Percentiles rank a stretch among this genome's conserved stretches.
Evolutionary conservation across 2,329 filamentous ascomycete species (phyloP).

Genomic region (Colletotrichum abscissum): DNA sequence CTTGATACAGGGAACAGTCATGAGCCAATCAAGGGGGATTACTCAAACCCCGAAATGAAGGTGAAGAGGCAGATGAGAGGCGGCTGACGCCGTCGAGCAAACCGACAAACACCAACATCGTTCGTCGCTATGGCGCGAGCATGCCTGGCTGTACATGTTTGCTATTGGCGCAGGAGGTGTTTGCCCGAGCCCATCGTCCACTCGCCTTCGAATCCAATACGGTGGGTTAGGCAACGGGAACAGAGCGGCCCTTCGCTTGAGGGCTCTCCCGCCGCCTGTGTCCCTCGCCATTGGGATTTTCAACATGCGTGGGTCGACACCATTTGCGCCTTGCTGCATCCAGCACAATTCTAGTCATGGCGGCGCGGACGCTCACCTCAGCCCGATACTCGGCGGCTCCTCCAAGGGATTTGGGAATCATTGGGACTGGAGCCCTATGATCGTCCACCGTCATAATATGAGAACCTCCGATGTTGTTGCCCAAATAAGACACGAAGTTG

Average conservation of each 20-base stretch:
- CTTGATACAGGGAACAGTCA: not conserved
- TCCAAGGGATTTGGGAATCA: not conserved
- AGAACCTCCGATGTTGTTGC: not conserved
- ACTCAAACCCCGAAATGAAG: not conserved
- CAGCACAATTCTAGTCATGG: not conserved
- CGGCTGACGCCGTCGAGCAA: not conserved
- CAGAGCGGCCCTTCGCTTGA: constrained; percentile 15
- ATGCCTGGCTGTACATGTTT: not conserved
- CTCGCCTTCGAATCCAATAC: constrained; percentile 1
- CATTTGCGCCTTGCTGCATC: not conserved
- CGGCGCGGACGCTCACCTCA: constrained; percentile 27
- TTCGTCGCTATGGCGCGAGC: not conserved
- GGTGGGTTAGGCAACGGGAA: constrained; percentile 22
- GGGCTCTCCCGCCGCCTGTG: constrained; percentile 13
- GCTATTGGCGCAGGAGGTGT: not conserved
- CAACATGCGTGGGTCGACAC: not conserved
- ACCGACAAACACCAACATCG: not conserved
- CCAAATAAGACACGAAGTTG: constrained; percentile 17
- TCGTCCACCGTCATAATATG: not conserved
- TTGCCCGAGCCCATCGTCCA: not conserved
- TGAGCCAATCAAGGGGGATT: not conserved
- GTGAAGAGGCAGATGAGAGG: constrained; percentile 4
- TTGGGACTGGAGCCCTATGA: not conserved
- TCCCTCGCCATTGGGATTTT: constrained; percentile 4
- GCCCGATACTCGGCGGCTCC: constrained; percentile 9